Evolutionary conservation across 352 stramenopile genomes (phyloP).

Genomic region (Pythium chondricola): DNA sequence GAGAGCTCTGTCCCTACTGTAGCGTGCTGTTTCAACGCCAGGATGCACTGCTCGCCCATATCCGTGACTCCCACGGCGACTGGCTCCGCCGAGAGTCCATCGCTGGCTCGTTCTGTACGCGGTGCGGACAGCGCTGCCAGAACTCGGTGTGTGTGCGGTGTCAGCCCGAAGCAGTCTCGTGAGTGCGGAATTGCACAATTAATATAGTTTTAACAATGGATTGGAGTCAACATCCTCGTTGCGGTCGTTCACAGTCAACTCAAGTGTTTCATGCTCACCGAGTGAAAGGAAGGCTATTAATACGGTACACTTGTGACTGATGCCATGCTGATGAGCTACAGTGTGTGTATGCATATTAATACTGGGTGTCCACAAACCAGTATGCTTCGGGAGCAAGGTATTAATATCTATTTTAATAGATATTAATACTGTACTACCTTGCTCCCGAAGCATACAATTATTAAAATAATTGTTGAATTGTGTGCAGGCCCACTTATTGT

Average conservation of each 20-base stretch:
- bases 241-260: no score
- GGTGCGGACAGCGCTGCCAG: conserved; percentile 10
- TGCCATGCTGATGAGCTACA: no score
- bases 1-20: conserved; percentile 20
- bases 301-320: no score
- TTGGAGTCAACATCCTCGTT: conserved; percentile 6
- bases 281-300: no score
- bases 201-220: no score
- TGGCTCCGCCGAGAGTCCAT: conserved; percentile 19
- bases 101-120: conserved; percentile 15
- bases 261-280: no score
- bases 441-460: background rate
- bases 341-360: no score
- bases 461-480: background rate
- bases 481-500: background rate
- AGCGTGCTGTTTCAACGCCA: conserved; percentile 11
- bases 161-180: background rate
- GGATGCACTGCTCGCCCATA: conserved; percentile 16
- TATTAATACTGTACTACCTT: background rate
- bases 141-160: conserved; percentile 12
- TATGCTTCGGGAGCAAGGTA: no score
- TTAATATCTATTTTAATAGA: no score
- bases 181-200: no score
- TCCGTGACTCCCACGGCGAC: conserved; percentile 21
- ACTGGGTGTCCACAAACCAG: no score